A percentile compares a stretch with the other conserved stretches of the same genome.
Evolutionary conservation across 2,329 filamentous ascomycete species (phyloP).

Genomic region (Ascochyta koolunga): DNA sequence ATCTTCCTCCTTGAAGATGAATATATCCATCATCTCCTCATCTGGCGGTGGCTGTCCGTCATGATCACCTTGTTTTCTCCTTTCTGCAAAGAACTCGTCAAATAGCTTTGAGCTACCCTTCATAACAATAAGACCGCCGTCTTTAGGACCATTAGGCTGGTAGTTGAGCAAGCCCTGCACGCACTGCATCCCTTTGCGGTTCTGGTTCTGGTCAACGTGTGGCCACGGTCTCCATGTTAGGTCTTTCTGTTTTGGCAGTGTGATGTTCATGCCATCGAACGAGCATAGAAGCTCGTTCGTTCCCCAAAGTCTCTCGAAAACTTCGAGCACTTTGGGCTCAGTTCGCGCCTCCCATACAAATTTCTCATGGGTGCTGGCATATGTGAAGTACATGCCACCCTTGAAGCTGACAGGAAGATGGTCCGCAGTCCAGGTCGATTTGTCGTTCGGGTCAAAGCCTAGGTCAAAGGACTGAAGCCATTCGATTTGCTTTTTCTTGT

Average conservation of each 20-base stretch:
- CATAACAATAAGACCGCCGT: constrained; percentile 56
- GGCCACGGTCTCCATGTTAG: constrained; percentile 49
- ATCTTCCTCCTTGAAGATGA: constrained; percentile 52
- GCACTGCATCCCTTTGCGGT: constrained; percentile 50
- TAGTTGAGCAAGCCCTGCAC: constrained; percentile 56
- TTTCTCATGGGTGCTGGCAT: constrained; percentile 48
- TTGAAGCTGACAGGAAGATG: constrained; percentile 51
- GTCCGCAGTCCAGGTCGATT: constrained; percentile 44
- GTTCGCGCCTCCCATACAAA: constrained; percentile 47
- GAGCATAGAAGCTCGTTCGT: constrained; percentile 46
- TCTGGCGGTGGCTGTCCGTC: constrained; percentile 23
- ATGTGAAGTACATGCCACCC: constrained; percentile 53
- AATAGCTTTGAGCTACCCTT: constrained; percentile 51
- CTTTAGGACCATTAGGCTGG: constrained; percentile 53
- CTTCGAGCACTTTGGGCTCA: constrained; percentile 49
- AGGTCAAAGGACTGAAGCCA: constrained; percentile 53
- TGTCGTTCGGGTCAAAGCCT: constrained; percentile 47
- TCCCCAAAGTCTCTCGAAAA: constrained; percentile 46
- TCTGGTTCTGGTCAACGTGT: constrained; percentile 50
- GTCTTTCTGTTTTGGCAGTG: constrained; percentile 43
- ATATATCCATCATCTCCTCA: constrained; percentile 48
- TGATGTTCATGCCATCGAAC: constrained; percentile 51
- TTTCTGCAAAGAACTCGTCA: constrained; percentile 52
- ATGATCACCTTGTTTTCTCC: constrained; percentile 19
- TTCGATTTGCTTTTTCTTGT: constrained; percentile 49